phyloP scores from a whole-genome alignment of 208 protist genomes.

The Porcisia deanei region DNA sequence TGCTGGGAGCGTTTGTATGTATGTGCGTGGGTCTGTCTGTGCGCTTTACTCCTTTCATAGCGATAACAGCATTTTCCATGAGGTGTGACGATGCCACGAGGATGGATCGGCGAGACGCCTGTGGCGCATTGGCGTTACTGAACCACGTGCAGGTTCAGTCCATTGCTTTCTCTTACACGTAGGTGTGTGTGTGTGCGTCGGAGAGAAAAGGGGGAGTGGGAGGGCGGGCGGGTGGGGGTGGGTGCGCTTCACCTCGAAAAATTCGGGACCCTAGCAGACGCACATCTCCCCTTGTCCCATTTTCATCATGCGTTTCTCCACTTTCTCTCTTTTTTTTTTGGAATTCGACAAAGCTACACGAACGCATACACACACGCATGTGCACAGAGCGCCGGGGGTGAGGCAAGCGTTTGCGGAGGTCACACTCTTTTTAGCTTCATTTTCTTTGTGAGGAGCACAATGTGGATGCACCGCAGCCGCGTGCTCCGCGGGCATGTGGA shows the following conservation, averaged over 20 bases:
- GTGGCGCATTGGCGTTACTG: neutral
- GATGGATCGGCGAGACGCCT: neutral
- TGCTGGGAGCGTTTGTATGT: neutral
- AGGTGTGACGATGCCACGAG: too few species aligned
- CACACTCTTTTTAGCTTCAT: neutral
- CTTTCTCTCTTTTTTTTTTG: neutral
- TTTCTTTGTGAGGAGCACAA: neutral
- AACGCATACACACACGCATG: conserved; percentile 3
- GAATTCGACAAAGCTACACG: neutral
- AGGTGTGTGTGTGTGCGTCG: neutral
- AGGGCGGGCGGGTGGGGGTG: neutral
- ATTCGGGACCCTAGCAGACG: neutral
- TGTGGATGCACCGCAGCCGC: conserved; percentile 42
- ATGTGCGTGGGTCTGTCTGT: neutral
- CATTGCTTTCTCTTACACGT: neutral
- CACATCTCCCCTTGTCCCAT: neutral
- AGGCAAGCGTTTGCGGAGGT: neutral
- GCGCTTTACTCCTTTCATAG: neutral
- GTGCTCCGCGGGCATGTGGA: conserved; percentile 40
- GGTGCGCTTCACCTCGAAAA: neutral
- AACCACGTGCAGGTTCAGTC: neutral
- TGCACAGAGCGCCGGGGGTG: neutral
- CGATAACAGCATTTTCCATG: neutral
- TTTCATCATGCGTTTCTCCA: neutral
- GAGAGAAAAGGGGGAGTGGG: neutral